Evolutionary conservation across 371 early-diverging fungal genomes (phyloP), one percentile per base, ranked within the genome.

Genomic region (Parasitella parasitica): DNA sequence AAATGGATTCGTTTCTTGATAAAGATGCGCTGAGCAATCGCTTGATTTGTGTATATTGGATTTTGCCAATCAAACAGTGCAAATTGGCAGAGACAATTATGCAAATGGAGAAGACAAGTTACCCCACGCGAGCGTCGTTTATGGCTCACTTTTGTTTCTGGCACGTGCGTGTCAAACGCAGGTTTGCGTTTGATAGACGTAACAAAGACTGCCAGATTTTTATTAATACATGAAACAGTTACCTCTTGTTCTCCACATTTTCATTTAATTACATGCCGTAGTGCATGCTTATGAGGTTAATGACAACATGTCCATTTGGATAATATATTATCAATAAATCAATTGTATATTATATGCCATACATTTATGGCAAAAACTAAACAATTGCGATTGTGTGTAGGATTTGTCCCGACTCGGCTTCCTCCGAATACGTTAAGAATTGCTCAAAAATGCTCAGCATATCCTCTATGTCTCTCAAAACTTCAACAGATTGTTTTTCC

Each of bases 111-210:
- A 22, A 20, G 43, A 20, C 43, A 43, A 43, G 6, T 20, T 41
- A n/a, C n/a, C 11, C 22, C 57, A 57, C 57, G 57, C 57, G 57
- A 57, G 57, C 28, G 22, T 46, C 22, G 30, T 24, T 43, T 57
- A 4, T 46, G 1, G 15, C 15, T 49, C 6, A n/a, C n/a, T n/a
- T n/a, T n/a, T n/a, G n/a, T n/a, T 20, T n/a, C 28, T 46, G 57
- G 57, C 57, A 57, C 57, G 57, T 57, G 57, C 57, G 57, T 56
- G 56, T 56, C 56, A 56, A 56, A 56, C 56, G 32, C 12, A 27
- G 43, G 22, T 43, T 43, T 18, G 18, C 4, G 18, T 43, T 43
- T 43, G 43, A 43, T 43, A 43, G 43, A 43, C 43, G 22, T 36
- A 41, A 26, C 13, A 9, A 35, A 34, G 46, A 48, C 48, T 57